Conservation (phyloP, 208 protist species). For the Leishmania arabica region DNA sequence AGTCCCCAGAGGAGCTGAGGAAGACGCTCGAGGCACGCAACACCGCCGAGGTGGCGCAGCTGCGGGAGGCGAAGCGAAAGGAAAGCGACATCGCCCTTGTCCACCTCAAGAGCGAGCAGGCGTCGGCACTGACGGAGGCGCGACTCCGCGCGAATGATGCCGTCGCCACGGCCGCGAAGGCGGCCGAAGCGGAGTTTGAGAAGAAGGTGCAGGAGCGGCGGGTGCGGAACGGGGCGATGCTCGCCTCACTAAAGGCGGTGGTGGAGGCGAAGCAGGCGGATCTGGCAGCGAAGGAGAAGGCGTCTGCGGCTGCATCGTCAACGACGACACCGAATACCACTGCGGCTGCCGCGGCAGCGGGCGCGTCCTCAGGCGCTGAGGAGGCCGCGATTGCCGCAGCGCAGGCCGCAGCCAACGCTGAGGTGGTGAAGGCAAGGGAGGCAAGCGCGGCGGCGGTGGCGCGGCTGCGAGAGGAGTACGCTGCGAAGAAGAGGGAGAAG, state of each 20-base stretch:
- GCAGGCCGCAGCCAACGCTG: slow-evolving; percentile 23
- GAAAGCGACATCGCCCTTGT: slow-evolving; percentile 22
- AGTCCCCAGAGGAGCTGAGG: slow-evolving; percentile 30
- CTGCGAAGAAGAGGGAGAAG: slow-evolving; percentile 14
- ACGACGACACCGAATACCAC: not conserved
- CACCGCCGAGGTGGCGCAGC: slow-evolving; percentile 26
- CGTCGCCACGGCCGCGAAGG: slow-evolving; percentile 17
- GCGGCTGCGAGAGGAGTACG: slow-evolving; percentile 20
- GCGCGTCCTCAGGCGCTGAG: slow-evolving; percentile 9
- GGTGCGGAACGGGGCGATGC: slow-evolving; percentile 18
- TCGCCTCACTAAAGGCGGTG: slow-evolving; percentile 19
- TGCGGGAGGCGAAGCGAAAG: slow-evolving; percentile 22
- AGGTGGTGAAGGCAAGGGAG: slow-evolving; percentile 18
- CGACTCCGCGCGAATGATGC: slow-evolving; percentile 1
- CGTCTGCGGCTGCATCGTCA: not conserved
- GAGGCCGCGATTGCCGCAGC: slow-evolving; percentile 18
- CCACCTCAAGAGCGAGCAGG: slow-evolving; percentile 19
- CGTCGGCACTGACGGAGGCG: slow-evolving; percentile 27
- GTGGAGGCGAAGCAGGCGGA: slow-evolving; percentile 24
- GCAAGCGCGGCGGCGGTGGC: slow-evolving; percentile 8
- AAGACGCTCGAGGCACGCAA: slow-evolving; percentile 30
- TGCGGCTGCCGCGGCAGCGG: slow-evolving; percentile 5
- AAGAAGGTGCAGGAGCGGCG: slow-evolving; percentile 17
- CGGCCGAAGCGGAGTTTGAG: slow-evolving; percentile 7
- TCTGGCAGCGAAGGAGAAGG: slow-evolving; percentile 17